Conservation (phyloP, 179 eudicot genomes). For the Drosera spatulata region DNA sequence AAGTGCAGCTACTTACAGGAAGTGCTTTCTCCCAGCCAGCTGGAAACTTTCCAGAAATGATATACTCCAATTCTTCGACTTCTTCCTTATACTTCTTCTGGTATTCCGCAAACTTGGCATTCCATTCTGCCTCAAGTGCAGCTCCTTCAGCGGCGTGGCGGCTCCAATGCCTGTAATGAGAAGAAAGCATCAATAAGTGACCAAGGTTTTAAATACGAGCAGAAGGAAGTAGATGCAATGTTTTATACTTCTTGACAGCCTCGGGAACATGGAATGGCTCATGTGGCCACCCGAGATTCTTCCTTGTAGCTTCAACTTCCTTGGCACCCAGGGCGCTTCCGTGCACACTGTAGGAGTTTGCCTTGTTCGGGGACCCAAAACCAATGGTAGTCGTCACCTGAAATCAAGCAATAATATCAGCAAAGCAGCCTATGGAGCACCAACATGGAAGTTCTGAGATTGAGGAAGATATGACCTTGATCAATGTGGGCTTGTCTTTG, state of each 20-base stretch:
- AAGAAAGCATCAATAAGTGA: too few relatives aligned
- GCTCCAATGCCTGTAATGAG: constrained; percentile 80
- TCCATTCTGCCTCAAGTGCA: constrained; percentile 89
- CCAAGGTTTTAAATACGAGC: too few relatives aligned
- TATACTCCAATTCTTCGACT: constrained; percentile 34
- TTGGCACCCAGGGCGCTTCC: constrained; percentile 91
- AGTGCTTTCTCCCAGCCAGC: constrained; percentile 52
- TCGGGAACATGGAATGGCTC: constrained; percentile 80
- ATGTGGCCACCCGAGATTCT: constrained; percentile 91
- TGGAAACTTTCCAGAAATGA: constrained; percentile 33
- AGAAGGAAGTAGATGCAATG: too few relatives aligned
- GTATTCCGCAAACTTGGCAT: constrained; percentile 79
- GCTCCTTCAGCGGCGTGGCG: constrained; percentile 85
- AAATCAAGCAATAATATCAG: background rate
- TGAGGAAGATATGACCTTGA: constrained; percentile 21
- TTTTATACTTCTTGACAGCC: constrained; percentile 73
- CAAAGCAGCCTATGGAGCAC: background rate
- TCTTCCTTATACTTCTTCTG: constrained; percentile 59
- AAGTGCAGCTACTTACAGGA: constrained; percentile 24
- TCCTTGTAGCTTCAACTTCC: constrained; percentile 96
- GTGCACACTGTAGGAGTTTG: constrained; percentile 99
- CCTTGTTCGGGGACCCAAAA: constrained; percentile 99
- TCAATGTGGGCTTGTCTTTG: constrained; percentile 45
- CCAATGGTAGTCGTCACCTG: constrained; percentile 70
- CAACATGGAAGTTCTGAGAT: background rate